Conservation (phyloP, 176 grass and related monocot species). For the Dactylis glomerata region DNA sequence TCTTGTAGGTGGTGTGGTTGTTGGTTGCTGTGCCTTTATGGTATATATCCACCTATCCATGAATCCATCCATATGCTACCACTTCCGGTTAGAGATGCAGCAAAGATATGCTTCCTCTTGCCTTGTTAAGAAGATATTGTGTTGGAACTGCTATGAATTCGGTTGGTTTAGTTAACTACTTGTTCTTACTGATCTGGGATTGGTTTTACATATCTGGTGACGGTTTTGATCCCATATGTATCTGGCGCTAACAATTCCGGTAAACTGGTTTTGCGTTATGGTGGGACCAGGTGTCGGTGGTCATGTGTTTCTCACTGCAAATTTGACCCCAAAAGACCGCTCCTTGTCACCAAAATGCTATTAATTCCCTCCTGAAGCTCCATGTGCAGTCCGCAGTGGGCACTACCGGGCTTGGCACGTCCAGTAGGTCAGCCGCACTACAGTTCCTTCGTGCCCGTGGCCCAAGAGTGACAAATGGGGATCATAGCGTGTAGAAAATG, state of each 20-base stretch:
- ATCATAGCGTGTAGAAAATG: conserved; percentile 19
- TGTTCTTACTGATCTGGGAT: background rate
- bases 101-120: background rate
- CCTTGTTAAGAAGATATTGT: background rate
- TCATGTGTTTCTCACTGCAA: conserved; percentile 19
- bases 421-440: conserved; percentile 27
- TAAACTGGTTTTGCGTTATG: background rate
- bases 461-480: background rate
- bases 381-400: conserved; percentile 31
- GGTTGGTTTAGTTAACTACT: background rate
- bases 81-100: conserved; percentile 10
- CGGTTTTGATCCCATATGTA: background rate
- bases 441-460: background rate
- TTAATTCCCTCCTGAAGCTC: conserved; percentile 24
- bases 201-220: background rate
- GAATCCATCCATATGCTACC: background rate
- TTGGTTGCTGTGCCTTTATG: conserved; percentile 38
- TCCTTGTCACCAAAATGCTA: conserved; percentile 6
- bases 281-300: conserved; percentile 27
- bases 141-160: background rate
- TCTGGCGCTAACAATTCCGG: background rate
- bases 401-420: background rate
- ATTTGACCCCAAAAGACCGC: conserved; percentile 29
- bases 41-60: background rate
- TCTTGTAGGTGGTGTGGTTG: conserved; percentile 34